Base-by-base conservation (phyloP, 805 yeast species). In the Yueomyces sinensis region DNA sequence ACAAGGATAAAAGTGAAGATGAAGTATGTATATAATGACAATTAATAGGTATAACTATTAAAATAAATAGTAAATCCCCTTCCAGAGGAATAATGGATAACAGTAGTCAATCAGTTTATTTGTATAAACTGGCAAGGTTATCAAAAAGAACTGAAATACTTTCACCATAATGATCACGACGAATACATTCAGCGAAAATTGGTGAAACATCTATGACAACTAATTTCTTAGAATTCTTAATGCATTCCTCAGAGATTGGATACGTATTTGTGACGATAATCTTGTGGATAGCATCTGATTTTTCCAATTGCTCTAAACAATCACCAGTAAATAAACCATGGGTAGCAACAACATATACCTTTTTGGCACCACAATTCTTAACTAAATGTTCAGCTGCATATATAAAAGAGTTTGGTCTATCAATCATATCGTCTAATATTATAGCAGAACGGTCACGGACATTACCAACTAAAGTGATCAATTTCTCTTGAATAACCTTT, bases 141-240 rank as follows among this genome's bases (percentile, higher is more conserved):
- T 87, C 95, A 56, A 89, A 87, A 48, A 87, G 64, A 16, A 87
- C 94, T 29, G 94, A 82, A 41, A 87, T 86, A 47, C 93, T 80
- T 65, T 87, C 97, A 56, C 98, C 98, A 49, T 87, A 87, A 58
- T 91, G 98, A 55, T 89, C 95, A 65, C 98, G 81, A 64, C 98
- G 78, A 41, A 91, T 89, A 60, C 97, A 89, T 65, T 91, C 98
- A 27, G 97, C 96, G 52, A 91, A 82, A 36, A 91, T 86, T 15
- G 94, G 81, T 40, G 95, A 80, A 32, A 91, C 93, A 53, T 91
- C 97, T 50, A 91, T 86, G 32, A 84, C 79, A 13, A 75, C 76
- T 48, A 91, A 66, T 59, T 91, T 91, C 38, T 72, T 63, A 42
- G 76, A 68, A 32, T 65, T 68, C 35, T 64, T 66, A 22, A 70